phyloP scores from a whole-genome alignment of 2,329 filamentous ascomycete species.

The Sporothrix schenckii region DNA sequence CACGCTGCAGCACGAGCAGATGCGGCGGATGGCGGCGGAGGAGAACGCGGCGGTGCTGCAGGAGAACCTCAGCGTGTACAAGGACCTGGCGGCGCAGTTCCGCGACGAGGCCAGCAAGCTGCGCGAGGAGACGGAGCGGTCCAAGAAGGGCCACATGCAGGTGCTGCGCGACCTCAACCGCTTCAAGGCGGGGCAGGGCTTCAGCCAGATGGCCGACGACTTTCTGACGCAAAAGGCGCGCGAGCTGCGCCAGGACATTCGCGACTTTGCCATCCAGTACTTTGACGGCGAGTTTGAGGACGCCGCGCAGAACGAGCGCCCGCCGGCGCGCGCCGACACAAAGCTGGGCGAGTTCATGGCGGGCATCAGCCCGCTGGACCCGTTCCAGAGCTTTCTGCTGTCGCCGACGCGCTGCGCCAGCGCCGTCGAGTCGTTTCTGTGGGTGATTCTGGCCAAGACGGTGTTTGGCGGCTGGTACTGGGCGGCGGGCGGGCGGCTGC shows the following conservation, averaged over 20 bases:
- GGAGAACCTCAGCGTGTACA: not conserved
- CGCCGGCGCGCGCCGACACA: not conserved
- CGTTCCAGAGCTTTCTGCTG: constrained; percentile 24
- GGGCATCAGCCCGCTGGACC: constrained; percentile 24
- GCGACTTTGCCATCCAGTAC: constrained; percentile 32
- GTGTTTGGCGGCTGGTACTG: constrained; percentile 32
- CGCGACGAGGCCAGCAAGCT: constrained; percentile 21
- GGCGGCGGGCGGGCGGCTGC: constrained; percentile 23
- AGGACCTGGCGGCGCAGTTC: constrained; percentile 7
- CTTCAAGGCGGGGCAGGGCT: constrained; percentile 31
- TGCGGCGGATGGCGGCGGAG: constrained; percentile 23
- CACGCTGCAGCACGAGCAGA: constrained; percentile 25
- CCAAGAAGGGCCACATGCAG: constrained; percentile 28
- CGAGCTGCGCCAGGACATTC: constrained; percentile 32
- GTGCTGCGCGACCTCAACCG: constrained; percentile 32
- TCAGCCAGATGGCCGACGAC: constrained; percentile 29
- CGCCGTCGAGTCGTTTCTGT: constrained; percentile 30
- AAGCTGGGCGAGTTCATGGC: constrained; percentile 26
- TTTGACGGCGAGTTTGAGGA: constrained; percentile 22
- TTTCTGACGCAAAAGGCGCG: constrained; percentile 19
- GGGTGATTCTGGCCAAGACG: constrained; percentile 24
- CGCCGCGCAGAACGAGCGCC: not conserved
- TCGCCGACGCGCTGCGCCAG: constrained; percentile 27
- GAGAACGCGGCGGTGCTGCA: not conserved
- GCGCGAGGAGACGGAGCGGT: constrained; percentile 28